Percentiles rank a stretch among this genome's conserved stretches.
These are phyloP conservation scores for Takakia lepidozioides DNA, from an alignment of 225 moss, liverwort and hornwort genomes.

Conservation along the genomic window DNA sequence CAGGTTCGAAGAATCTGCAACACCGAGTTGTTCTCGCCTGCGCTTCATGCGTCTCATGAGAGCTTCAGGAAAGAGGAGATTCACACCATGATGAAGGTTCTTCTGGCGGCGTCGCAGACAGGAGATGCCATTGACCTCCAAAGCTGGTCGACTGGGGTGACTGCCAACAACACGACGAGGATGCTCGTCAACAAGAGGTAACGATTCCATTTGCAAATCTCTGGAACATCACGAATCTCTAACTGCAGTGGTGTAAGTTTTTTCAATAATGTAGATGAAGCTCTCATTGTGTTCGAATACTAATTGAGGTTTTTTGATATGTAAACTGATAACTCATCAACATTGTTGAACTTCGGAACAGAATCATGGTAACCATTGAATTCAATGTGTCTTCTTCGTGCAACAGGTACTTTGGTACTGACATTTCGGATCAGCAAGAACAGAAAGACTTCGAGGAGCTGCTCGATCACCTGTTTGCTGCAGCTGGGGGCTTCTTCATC, in stretches of 20 bases:
- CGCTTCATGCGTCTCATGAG: conserved; percentile 22
- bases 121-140: conserved; percentile 26
- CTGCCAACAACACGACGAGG: conserved; percentile 50
- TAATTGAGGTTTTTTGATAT: not conserved
- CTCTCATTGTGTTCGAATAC: not conserved
- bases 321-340: too few species aligned
- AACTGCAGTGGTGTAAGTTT: too few species aligned
- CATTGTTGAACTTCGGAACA: not conserved
- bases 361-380: too few species aligned
- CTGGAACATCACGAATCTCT: too few species aligned
- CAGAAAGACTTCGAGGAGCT: conserved; percentile 31
- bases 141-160: conserved; percentile 24
- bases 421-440: conserved; percentile 16
- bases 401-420: conserved; percentile 32
- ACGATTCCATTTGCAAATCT: too few species aligned
- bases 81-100: conserved; percentile 22
- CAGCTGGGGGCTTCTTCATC: conserved; percentile 21
- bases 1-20: conserved; percentile 22
- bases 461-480: conserved; percentile 2
- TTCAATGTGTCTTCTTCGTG: not conserved
- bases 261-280: too few species aligned
- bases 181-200: conserved; percentile 44
- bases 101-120: conserved; percentile 21
- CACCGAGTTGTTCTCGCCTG: conserved; percentile 31
- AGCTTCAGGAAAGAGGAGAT: conserved; percentile 26